Conservation (phyloP, 75 land plant genomes). For the Selaginella tamariscina region DNA sequence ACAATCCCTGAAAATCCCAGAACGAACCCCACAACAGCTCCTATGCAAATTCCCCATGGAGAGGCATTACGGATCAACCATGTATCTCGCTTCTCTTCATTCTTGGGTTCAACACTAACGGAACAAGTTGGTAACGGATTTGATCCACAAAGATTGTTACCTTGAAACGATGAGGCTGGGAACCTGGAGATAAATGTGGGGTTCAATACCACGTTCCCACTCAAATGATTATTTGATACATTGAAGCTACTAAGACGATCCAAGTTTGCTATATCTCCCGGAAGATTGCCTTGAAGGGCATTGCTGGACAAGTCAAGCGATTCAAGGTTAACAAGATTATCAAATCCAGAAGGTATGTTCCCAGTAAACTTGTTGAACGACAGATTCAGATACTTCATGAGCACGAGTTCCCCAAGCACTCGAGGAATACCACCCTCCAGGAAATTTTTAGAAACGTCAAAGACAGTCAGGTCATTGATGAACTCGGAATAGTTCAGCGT, state of each 20-base stretch:
- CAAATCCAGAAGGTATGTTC: not conserved
- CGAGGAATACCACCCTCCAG: not conserved
- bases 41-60: not conserved
- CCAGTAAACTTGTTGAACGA: slow-evolving; percentile 1
- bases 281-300: not conserved
- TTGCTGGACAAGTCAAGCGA: slow-evolving; percentile 1
- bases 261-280: not conserved
- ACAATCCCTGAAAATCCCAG: not conserved
- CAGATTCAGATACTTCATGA: slow-evolving; percentile 2
- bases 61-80: not conserved
- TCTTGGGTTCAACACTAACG: not conserved
- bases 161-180: not conserved
- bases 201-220: not conserved
- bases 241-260: not conserved
- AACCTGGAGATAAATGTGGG: not conserved
- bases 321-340: not conserved
- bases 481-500: not conserved
- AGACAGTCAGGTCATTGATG: not conserved
- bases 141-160: not conserved
- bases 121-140: not conserved
- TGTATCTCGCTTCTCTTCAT: not conserved
- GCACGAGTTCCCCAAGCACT: not conserved
- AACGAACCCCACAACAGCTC: not conserved
- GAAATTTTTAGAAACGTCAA: not conserved
- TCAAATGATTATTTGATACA: not conserved